These are phyloP conservation scores for Malassezia cuniculi DNA, from an alignment of 1,284 basidiomycete genomes.

Conservation along the genomic window DNA sequence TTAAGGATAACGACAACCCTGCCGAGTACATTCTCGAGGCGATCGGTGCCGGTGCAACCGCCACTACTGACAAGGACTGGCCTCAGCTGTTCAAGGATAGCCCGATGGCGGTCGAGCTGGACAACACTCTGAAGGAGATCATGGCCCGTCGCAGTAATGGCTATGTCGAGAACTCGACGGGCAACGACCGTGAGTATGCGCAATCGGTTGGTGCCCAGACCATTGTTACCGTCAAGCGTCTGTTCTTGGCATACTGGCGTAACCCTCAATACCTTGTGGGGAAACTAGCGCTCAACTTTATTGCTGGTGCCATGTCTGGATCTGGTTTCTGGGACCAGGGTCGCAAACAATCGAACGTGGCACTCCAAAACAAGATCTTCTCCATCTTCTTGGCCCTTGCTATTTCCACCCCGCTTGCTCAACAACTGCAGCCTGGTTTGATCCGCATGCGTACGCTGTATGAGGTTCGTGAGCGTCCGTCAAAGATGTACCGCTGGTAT, in stretches of 20 bases:
- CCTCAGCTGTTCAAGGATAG: constrained; percentile 46
- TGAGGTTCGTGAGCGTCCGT: constrained; percentile 22
- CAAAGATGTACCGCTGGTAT: constrained; percentile 30
- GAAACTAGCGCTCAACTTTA: constrained; percentile 52
- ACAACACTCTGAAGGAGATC: constrained; percentile 45
- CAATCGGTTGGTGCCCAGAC: constrained; percentile 52
- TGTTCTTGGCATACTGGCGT: constrained; percentile 53
- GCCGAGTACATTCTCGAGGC: constrained; percentile 46
- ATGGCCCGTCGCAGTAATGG: no score
- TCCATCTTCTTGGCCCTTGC: constrained; percentile 19
- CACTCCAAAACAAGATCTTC: constrained; percentile 21
- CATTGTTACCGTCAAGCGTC: constrained; percentile 51
- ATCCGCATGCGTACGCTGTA: constrained; percentile 29
- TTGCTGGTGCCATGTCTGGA: constrained; percentile 38
- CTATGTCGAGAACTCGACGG: constrained; percentile 16
- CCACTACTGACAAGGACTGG: constrained; percentile 20
- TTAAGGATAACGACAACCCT: constrained; percentile 21
- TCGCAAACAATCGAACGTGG: constrained; percentile 5
- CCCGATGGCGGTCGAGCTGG: constrained; percentile 47
- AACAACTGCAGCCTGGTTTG: constrained; percentile 30
- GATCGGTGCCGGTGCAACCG: constrained; percentile 15
- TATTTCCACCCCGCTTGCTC: constrained; percentile 19
- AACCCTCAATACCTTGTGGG: constrained; percentile 63
- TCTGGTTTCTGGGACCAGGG: constrained; percentile 23
- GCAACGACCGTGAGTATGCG: constrained; percentile 50